Evolutionary conservation across 495 filamentous ascomycete genomes (phyloP).

Genomic region (Astrothelium macrocarpum): DNA sequence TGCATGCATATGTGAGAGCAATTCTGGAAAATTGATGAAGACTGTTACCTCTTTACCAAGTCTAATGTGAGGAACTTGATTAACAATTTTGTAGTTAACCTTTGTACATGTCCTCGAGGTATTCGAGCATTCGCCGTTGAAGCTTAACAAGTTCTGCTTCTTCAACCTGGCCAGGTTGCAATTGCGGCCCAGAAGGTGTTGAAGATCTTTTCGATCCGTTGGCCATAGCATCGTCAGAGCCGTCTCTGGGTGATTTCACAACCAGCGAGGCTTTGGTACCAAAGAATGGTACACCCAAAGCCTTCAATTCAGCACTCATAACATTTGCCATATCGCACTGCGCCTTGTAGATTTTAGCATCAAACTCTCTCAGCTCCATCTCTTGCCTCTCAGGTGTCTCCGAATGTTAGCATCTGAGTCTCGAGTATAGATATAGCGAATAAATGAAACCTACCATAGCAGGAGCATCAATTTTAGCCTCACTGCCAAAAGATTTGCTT

Average conservation of each 20-base stretch:
- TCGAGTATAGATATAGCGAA: no score
- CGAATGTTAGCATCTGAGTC: neutral
- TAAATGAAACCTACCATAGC: neutral
- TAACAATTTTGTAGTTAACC: slow-evolving; percentile 15
- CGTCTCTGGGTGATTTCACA: neutral
- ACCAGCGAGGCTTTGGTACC: slow-evolving; percentile 39
- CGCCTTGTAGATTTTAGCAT: slow-evolving; percentile 52
- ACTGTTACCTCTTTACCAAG: neutral
- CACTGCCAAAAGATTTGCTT: neutral
- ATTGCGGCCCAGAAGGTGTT: slow-evolving; percentile 11
- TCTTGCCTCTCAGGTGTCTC: slow-evolving; percentile 39
- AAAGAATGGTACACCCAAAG: slow-evolving; percentile 59
- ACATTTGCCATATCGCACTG: slow-evolving; percentile 49
- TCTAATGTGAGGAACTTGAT: neutral
- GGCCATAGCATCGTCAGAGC: neutral
- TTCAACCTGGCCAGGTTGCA: slow-evolving; percentile 25
- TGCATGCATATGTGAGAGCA: no score
- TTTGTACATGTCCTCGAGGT: slow-evolving; percentile 32
- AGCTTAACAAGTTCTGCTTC: slow-evolving; percentile 43
- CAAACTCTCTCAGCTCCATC: slow-evolving; percentile 48
- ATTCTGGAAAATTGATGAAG: no score
- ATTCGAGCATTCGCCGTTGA: slow-evolving; percentile 49
- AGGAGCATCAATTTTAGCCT: neutral
- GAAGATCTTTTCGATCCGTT: neutral
- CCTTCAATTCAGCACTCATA: slow-evolving; percentile 45